Evolutionary conservation across 2,329 filamentous ascomycete genomes (phyloP).

Genomic region (Pseudogymnoascus sp.): DNA sequence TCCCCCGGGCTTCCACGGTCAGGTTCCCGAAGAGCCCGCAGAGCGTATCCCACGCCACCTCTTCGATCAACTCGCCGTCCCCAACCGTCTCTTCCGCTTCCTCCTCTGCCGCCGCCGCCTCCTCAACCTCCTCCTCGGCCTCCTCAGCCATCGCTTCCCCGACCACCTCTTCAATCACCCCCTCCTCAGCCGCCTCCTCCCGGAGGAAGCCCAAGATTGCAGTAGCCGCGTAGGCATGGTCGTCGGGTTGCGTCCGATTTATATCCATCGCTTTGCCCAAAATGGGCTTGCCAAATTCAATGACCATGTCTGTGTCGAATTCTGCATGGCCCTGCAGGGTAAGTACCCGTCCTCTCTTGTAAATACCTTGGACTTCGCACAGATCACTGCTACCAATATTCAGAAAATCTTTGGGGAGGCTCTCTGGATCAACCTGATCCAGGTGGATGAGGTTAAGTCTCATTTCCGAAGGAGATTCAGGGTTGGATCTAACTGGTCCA

Average conservation of each 20-base stretch:
- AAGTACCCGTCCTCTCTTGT: constrained; percentile 30
- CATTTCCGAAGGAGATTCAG: constrained; percentile 12
- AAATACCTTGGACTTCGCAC: too few species aligned
- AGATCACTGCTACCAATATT: too few species aligned
- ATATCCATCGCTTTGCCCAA: constrained; percentile 20
- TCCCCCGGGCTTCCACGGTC: too few species aligned
- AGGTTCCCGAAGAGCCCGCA: too few species aligned
- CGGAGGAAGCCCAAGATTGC: constrained; percentile 29
- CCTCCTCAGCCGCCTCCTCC: constrained; percentile 11
- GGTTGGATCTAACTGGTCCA: constrained; percentile 13
- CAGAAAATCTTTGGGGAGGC: constrained; percentile 11
- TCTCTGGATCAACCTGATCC: constrained; percentile 23
- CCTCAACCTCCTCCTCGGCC: not conserved
- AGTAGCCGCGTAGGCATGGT: constrained; percentile 26
- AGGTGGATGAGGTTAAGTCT: constrained; percentile 34
- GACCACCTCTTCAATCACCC: not conserved
- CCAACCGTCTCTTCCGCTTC: not conserved
- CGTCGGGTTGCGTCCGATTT: not conserved
- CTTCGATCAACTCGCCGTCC: not conserved
- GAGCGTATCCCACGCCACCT: not conserved
- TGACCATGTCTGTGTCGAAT: constrained; percentile 34
- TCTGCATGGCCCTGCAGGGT: constrained; percentile 38
- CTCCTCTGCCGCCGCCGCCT: too few species aligned
- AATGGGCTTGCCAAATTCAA: constrained; percentile 26
- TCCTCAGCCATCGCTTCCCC: not conserved